These are phyloP conservation scores for Coprinopsis cinerea DNA, from an alignment of 768 basidiomycete genomes.

Conservation along the genomic window DNA sequence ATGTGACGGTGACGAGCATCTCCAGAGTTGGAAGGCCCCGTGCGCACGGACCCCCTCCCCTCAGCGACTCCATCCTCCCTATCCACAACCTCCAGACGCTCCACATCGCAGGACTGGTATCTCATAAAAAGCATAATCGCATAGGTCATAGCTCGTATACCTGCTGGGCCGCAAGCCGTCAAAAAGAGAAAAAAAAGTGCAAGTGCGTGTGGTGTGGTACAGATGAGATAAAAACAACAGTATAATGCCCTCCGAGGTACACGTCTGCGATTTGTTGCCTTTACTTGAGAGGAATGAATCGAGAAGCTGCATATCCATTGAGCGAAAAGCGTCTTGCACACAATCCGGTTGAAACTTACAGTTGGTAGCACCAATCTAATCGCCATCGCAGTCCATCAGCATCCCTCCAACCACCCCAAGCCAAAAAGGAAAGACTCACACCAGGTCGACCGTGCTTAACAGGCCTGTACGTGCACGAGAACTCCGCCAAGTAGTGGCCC, in stretches of 20 bases:
- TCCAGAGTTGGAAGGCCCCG: no score
- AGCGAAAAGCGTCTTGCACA: not conserved
- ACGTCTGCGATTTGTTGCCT: constrained; percentile 10
- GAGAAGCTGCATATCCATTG: constrained; percentile 50
- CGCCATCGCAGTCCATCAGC: not conserved
- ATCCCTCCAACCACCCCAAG: not conserved
- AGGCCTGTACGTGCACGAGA: constrained; percentile 95
- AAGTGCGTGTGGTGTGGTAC: not conserved
- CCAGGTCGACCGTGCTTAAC: constrained; percentile 99
- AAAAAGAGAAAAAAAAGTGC: no score
- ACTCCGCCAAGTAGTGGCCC: constrained; percentile 98
- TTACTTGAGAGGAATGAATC: constrained; percentile 97
- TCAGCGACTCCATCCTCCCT: no score
- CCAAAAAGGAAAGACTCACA: constrained; percentile 46
- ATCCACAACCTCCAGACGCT: no score
- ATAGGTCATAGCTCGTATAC: no score
- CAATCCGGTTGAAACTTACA: constrained; percentile 41
- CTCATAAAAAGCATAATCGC: no score
- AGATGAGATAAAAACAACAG: constrained; percentile 14
- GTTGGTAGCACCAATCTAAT: constrained; percentile 84
- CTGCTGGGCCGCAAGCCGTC: no score
- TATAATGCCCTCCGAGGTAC: no score
- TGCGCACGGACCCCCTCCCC: no score
- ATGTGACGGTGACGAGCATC: no score
- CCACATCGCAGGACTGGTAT: no score